Base-by-base conservation (phyloP, 345 rosid genomes). In the Mangifera indica region DNA sequence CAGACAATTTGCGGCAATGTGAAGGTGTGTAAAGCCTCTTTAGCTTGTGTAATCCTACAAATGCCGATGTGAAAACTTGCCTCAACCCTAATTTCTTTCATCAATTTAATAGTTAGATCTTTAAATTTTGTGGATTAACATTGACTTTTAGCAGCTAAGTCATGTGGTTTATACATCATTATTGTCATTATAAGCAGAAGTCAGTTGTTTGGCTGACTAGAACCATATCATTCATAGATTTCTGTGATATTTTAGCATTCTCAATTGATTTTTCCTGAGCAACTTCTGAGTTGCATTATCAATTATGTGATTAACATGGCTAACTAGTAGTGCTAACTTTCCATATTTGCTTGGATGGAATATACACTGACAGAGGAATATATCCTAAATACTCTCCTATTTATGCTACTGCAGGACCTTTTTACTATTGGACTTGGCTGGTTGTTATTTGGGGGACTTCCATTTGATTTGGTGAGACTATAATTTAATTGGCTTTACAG, bases 1-100 rank as follows among this genome's bases (percentile, higher is more conserved):
- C 88, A 91, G 85, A 84, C 91, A 67, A 85, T 89, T 46, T 89
- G 85, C 34, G 97, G 97, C 42, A 91, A 91, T 76, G 60, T 89
- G 69, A 91, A 89, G 91, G 94, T 91, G 64, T 63, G 78, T 66
- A 34, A 3, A 18, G 48, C 44, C 56, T 45, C 18, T 32, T 22
- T 21, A 7, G 20, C 34, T 25, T 61, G 24, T 42, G 53, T 14
- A 10, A n/a, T 22, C 53, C 11, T 71, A 34, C 34, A 60, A 61
- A 26, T 22, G 60, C 60, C 32, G 51, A 53, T 66, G 40, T 15
- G 46, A 24, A 63, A 29, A 44, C 64, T 59, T 57, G 14, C 67
- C 53, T 67, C 58, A 20, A 20, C 45, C 60, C 40, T 29, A n/a
- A 67, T 32, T 15, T 12, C 5, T 2, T 37, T 68, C 3, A 21